These are phyloP conservation scores for Rubroshorea leprosula DNA, from an alignment of 345 rosid species.

Conservation along the genomic window DNA sequence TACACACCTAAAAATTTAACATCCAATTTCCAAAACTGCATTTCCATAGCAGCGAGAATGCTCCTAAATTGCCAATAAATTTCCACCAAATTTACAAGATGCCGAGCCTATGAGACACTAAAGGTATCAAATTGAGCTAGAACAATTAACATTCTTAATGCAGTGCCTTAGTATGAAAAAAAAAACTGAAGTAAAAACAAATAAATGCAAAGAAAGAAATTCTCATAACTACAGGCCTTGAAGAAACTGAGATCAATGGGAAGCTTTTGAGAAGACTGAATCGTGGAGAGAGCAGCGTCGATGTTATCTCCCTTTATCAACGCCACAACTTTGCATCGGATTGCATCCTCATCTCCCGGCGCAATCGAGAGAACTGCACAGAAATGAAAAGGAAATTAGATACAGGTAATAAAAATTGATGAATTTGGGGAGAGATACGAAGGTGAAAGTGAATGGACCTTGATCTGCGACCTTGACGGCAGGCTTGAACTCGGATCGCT, in stretches of 20 bases:
- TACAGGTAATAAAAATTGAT: neutral
- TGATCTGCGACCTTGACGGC: slow-evolving; percentile 72
- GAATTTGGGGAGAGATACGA: neutral
- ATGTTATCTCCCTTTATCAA: slow-evolving; percentile 59
- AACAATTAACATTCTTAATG: neutral
- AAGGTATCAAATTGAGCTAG: neutral
- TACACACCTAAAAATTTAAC: too few relatives aligned
- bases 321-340: slow-evolving; percentile 82
- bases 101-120: neutral
- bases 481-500: slow-evolving; percentile 49
- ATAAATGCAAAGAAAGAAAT: neutral
- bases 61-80: too few relatives aligned
- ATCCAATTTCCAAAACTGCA: too few relatives aligned
- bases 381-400: neutral
- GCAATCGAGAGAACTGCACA: slow-evolving; percentile 57
- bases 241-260: slow-evolving; percentile 53
- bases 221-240: slow-evolving; percentile 39
- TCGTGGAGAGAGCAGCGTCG: slow-evolving; percentile 59
- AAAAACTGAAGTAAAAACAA: neutral
- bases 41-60: too few relatives aligned
- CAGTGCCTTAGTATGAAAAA: neutral
- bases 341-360: slow-evolving; percentile 81
- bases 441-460: slow-evolving; percentile 31
- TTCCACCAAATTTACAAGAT: neutral
- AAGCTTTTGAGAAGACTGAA: slow-evolving; percentile 41